phyloP scores from a whole-genome alignment of 371 early-diverging fungal genomes.

The Lichtheimia corymbifera region DNA sequence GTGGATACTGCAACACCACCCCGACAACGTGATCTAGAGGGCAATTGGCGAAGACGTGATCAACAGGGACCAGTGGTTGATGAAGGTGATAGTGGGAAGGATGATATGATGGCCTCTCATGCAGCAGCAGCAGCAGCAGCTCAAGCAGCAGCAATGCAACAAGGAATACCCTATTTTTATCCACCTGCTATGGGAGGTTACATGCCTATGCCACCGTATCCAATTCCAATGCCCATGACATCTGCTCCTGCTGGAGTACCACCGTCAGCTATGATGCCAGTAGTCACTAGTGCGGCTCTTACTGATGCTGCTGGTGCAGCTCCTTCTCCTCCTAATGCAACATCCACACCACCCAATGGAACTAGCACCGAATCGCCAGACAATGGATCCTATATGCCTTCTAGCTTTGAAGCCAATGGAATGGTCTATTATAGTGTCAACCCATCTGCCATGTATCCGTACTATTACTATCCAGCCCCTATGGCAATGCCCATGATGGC shows the following conservation, averaged over 20 bases:
- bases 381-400: conserved; percentile 3
- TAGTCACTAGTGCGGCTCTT: too few species aligned
- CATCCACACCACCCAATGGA: conserved; percentile 8
- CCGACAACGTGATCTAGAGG: conserved; percentile 11
- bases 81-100: too few species aligned
- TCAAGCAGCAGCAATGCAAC: conserved; percentile 9
- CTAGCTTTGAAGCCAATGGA: conserved; percentile 40
- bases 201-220: conserved; percentile 13
- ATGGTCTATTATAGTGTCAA: conserved; percentile 43
- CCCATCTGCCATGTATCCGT: conserved; percentile 30
- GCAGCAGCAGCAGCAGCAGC: conserved; percentile 10
- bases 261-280: not conserved
- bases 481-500: conserved; percentile 14
- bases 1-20: conserved; percentile 11
- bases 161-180: conserved; percentile 12
- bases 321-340: conserved; percentile 15
- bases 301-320: not conserved
- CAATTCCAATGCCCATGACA: conserved; percentile 22
- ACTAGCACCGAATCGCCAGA: not conserved
- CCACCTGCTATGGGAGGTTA: conserved; percentile 11
- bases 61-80: not conserved
- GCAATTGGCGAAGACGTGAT: conserved; percentile 23
- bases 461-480: conserved; percentile 21
- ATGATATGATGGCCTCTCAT: not conserved
- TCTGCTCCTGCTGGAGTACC: conserved; percentile 7